These are phyloP conservation scores for Trichosporon coremiiforme DNA, from an alignment of 1,284 basidiomycete species.

Conservation along the genomic window DNA sequence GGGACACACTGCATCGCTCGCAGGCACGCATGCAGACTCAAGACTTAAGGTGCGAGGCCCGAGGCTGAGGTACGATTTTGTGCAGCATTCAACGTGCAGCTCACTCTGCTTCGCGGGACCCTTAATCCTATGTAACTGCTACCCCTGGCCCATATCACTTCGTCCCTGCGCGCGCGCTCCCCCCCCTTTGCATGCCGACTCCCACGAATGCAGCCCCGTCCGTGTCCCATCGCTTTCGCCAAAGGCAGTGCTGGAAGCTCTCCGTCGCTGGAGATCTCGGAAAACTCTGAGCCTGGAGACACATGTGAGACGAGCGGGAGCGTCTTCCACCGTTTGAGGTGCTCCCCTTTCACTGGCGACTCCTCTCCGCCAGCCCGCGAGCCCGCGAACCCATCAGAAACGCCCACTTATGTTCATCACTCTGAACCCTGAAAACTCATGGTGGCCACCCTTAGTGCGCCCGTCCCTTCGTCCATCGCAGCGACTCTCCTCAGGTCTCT, in stretches of 20 bases:
- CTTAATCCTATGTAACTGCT: slow-evolving; percentile 9
- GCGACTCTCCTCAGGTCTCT: too few species aligned
- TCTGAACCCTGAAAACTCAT: neutral
- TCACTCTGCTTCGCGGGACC: neutral
- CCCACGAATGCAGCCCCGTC: neutral
- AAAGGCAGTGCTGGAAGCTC: slow-evolving; percentile 2
- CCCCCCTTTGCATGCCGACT: neutral
- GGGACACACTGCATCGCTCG: neutral
- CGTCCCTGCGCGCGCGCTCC: neutral
- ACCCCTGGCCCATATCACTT: neutral
- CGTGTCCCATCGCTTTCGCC: neutral
- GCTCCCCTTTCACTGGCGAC: neutral
- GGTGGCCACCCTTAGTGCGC: neutral
- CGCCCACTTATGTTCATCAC: neutral
- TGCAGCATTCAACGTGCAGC: neutral
- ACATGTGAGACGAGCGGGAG: slow-evolving; percentile 8
- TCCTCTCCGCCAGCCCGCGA: neutral
- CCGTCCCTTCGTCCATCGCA: neutral
- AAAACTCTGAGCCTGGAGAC: neutral
- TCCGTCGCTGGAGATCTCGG: neutral
- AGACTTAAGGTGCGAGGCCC: neutral
- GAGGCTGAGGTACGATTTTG: neutral
- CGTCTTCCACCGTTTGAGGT: neutral
- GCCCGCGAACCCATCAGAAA: neutral
- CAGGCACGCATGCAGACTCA: neutral